Evolutionary conservation across 306 rosid species (phyloP).

Genomic region (Cercis canadensis): DNA sequence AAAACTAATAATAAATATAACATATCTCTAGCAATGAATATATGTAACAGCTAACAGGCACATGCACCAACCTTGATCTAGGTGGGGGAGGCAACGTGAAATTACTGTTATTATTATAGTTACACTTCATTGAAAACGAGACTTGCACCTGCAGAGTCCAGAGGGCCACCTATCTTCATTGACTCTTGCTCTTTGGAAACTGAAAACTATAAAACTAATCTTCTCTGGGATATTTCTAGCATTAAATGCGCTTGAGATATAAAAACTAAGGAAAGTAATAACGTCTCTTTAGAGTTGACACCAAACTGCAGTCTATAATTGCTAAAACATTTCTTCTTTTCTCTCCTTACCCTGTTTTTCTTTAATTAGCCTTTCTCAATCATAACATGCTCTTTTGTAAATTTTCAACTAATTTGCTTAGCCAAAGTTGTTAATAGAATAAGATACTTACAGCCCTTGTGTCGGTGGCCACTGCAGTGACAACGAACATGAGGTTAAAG

Average conservation of each 20-base stretch:
- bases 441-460: conserved; percentile 74
- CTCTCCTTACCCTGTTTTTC: neutral
- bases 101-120: neutral
- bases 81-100: conserved; percentile 29
- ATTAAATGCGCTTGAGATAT: neutral
- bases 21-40: neutral
- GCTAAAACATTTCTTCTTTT: neutral
- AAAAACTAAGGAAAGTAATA: neutral
- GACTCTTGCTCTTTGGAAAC: conserved; percentile 25
- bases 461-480: conserved; percentile 93
- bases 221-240: neutral
- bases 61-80: conserved; percentile 26
- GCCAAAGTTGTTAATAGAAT: conserved; percentile 15
- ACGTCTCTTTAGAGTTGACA: neutral
- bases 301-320: neutral
- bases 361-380: neutral
- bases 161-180: neutral
- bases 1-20: neutral
- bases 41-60: neutral
- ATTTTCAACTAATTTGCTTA: neutral
- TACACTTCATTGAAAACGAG: conserved; percentile 15
- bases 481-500: conserved; percentile 93
- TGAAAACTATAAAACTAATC: neutral
- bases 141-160: conserved; percentile 15
- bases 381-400: neutral